Percentiles rank a stretch among this genome's conserved stretches.
Evolutionary conservation across 2,329 filamentous ascomycete genomes (phyloP).

Genomic region (Claviceps fusiformis): DNA sequence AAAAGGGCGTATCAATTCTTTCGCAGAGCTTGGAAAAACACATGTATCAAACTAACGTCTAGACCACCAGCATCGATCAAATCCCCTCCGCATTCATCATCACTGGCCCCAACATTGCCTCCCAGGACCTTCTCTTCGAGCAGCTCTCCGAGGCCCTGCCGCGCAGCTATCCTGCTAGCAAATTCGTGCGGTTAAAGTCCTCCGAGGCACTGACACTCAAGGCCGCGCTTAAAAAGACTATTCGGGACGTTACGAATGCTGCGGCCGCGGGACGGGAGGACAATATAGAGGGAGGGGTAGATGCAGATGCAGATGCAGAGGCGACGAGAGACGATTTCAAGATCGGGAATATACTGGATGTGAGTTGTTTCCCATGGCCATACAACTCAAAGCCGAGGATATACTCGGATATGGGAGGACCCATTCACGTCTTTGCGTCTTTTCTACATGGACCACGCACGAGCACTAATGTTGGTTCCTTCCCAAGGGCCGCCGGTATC

Average conservation of each 20-base stretch:
- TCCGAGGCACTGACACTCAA: slow-evolving; percentile 63
- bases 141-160: slow-evolving; percentile 49
- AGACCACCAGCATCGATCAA: slow-evolving; percentile 24
- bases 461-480: not conserved
- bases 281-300: too few relatives aligned
- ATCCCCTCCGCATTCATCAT: slow-evolving; percentile 61
- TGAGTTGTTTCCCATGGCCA: slow-evolving; percentile 17
- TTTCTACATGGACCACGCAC: not conserved
- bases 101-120: slow-evolving; percentile 66
- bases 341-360: slow-evolving; percentile 31
- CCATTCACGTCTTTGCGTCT: not conserved
- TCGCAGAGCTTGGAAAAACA: too few relatives aligned
- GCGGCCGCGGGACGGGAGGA: slow-evolving; percentile 38
- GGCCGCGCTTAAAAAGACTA: slow-evolving; percentile 57
- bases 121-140: slow-evolving; percentile 59
- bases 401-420: not conserved
- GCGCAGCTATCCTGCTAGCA: slow-evolving; percentile 30
- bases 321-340: slow-evolving; percentile 30
- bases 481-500: slow-evolving; percentile 44
- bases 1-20: too few relatives aligned
- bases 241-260: slow-evolving; percentile 44
- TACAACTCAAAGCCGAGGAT: not conserved
- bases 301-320: too few relatives aligned
- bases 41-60: not conserved
- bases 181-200: slow-evolving; percentile 54